Base-by-base conservation (phyloP, 495 filamentous ascomycete species). In the Aspergillus funiculosus region DNA sequence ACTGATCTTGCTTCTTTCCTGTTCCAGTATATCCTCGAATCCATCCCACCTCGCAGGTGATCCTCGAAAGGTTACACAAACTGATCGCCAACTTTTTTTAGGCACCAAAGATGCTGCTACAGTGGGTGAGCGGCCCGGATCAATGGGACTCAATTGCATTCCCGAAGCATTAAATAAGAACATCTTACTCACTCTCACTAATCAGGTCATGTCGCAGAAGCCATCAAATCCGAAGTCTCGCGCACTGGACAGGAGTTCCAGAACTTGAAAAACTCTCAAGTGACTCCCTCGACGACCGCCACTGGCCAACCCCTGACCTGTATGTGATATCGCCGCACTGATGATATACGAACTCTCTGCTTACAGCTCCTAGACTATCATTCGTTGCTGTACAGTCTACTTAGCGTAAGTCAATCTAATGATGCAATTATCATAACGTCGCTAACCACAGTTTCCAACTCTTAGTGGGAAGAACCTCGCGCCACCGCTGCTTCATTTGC, bases 241-340 rank as follows among this genome's bases (percentile, higher is more conserved):
- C 86, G 85, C 69, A 87, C 88, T 39, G 62, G 72, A 39, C 66
- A 71, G 51, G 88, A 94, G 70, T 75, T 94, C 53, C 77, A 74
- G 59, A 85, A 87, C 57, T 73, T 95, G 42, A 82, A 85, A 54
- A 77, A 79, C 51, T 56, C 85, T 44, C 83, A 83, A 49, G 74
- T 77, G 42, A 79, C 80, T 38, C 86, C 87, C 30, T 66, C 76
- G 25, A 72, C 81, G 46, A 77, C 77, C 27, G 81, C 80, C 52
- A 94, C 82, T 58, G 89, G 88, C 54, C 90, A 96, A 63, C 84
- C 84, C 19, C 67, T 97, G 69, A 96, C 89, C 37, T 85, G 78
- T 80, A 77, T 45, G 76, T 68, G 21, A 17, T 28, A 18, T 28
- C 32, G 43, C n/a, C 4, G 29, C n/a, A 25, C 21, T 31, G 22